Percentiles rank a stretch among this genome's conserved stretches.
Evolutionary conservation across 176 grass and related monocot genomes (phyloP).

Genomic region (Triticum urartu): DNA sequence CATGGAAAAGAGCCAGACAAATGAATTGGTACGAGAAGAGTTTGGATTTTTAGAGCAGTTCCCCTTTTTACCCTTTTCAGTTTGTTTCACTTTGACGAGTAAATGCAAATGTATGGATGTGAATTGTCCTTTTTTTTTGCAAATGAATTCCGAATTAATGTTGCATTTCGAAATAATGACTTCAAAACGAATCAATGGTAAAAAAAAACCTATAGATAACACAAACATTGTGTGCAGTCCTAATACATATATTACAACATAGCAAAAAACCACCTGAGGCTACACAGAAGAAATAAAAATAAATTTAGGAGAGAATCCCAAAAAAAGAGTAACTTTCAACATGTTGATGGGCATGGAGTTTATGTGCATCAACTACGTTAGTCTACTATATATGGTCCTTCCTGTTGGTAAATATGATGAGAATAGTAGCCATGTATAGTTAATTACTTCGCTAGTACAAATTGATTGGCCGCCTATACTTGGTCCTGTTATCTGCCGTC

Average conservation of each 20-base stretch:
- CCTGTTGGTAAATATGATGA: not conserved
- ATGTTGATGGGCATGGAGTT: not conserved
- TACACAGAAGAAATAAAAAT: not conserved
- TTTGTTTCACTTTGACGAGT: too few relatives aligned
- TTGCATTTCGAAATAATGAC: too few relatives aligned
- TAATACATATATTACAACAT: not conserved
- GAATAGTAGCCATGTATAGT: not conserved
- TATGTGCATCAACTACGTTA: slow-evolving; percentile 29
- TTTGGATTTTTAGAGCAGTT: too few relatives aligned
- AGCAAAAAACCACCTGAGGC: not conserved
- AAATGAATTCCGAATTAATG: too few relatives aligned
- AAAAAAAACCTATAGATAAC: too few relatives aligned
- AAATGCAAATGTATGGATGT: too few relatives aligned
- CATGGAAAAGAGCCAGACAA: too few relatives aligned
- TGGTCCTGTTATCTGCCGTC: slow-evolving; percentile 28
- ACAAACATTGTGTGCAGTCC: too few relatives aligned
- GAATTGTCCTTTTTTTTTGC: too few relatives aligned
- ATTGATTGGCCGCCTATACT: not conserved
- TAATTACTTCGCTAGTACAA: not conserved
- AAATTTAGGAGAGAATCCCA: not conserved
- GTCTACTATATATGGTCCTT: not conserved
- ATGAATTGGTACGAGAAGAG: too few relatives aligned
- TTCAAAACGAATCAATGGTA: too few relatives aligned
- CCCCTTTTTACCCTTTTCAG: too few relatives aligned
- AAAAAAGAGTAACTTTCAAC: not conserved